Conservation (phyloP, 106 monocot species). For the Dioscorea dumetorum region DNA sequence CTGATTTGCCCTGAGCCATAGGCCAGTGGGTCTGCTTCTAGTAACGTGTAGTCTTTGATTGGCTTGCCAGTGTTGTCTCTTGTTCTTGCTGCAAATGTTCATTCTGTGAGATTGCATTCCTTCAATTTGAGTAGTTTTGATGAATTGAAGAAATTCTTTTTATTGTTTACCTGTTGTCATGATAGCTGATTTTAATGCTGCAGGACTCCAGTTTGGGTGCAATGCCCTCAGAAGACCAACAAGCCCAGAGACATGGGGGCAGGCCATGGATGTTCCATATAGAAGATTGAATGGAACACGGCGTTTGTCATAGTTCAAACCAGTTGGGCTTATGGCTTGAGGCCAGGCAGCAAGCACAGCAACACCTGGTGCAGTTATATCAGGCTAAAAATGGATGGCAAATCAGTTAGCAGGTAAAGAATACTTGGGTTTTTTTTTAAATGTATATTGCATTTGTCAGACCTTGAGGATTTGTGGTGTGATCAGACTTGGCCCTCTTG, state of each 20-base stretch:
- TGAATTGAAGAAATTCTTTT: too few relatives aligned
- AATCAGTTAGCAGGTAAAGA: neutral
- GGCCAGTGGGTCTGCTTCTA: constrained; percentile 25
- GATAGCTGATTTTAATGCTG: constrained; percentile 41
- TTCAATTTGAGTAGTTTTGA: too few relatives aligned
- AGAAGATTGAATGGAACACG: constrained; percentile 18
- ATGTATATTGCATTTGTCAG: neutral
- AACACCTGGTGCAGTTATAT: constrained; percentile 56
- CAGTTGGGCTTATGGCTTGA: constrained; percentile 2
- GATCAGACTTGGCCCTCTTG: constrained; percentile 44
- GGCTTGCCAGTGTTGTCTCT: constrained; percentile 14
- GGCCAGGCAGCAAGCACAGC: constrained; percentile 34
- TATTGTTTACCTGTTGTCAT: constrained; percentile 47
- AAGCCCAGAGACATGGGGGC: constrained; percentile 45
- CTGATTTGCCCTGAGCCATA: constrained; percentile 40
- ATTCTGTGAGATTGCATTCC: too few relatives aligned
- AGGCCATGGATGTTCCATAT: constrained; percentile 56
- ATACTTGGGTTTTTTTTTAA: neutral
- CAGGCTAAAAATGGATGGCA: constrained; percentile 29
- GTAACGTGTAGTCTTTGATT: neutral
- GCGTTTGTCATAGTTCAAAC: neutral
- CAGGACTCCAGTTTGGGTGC: constrained; percentile 46
- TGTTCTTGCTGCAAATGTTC: constrained; percentile 18
- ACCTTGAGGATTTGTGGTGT: constrained; percentile 68
- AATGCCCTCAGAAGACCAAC: constrained; percentile 44